Evolutionary conservation across 768 basidiomycete species (phyloP), one percentile per base, ranked within the genome.

Genomic region (Mycena latifolia): DNA sequence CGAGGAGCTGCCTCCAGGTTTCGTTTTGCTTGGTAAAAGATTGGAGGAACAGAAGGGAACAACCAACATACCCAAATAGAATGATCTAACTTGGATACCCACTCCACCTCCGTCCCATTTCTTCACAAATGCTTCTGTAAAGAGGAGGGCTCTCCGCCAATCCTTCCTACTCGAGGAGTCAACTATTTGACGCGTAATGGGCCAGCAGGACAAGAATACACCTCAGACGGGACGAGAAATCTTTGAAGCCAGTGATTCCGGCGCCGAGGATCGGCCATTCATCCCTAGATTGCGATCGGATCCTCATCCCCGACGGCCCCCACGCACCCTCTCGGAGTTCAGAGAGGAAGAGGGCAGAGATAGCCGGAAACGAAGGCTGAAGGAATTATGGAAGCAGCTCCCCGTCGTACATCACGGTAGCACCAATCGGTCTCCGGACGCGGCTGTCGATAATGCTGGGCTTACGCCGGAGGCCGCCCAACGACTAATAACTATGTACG

Each of bases 401-500:
- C 81, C 81, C 35, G 77, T 77, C 31, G 72, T 68, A 27, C 64
- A 68, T 29, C 65, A 55, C 52, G 56, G 69, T 35, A 57, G 70
- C 47, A 12, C 56, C 58, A 43, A 43, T 41, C 50, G 52, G 33
- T 59, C 66, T 47, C 66, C 53, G 46, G 43, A 20, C 24, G 53
- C 55, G 53, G 31, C 58, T 48, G 56, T 43, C 53, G 59, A 61
- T 35, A 60, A 68, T 25, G 66, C 71, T 22, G 68, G 67, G n/a
- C 69, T 89, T 66, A 88, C 86, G 50, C 88, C 84, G 35, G 88
- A 89, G 73, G 79, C 85, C 64, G 94, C 90, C 18, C 85, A 89
- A 71, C 78, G 84, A 72, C 79, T 94, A 70, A 82, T 88, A 71
- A 85, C 82, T 51, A 85, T 88, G 78, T 97, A 97, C 79, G 88